These are phyloP conservation scores for Solanum appendiculatum DNA, from an alignment of 257 asterid genomes.

Conservation along the genomic window DNA sequence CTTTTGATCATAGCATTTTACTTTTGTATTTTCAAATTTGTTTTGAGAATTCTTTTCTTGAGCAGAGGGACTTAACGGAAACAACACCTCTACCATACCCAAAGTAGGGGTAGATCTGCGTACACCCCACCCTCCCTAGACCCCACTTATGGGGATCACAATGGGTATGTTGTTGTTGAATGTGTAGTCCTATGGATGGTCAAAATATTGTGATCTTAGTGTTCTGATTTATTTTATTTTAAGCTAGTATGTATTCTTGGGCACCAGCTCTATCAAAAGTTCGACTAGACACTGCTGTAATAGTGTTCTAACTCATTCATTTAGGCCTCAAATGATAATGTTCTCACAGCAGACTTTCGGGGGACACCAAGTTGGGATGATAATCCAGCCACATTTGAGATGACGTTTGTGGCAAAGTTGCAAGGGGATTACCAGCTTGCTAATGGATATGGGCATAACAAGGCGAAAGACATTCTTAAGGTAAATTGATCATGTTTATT, in stretches of 20 bases:
- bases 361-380: conserved; percentile 81
- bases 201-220: neutral
- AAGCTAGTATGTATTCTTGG: neutral
- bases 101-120: too few species aligned
- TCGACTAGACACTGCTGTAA: neutral
- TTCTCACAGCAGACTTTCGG: conserved; percentile 73
- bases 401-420: conserved; percentile 37
- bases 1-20: too few species aligned
- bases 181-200: neutral
- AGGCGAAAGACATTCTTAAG: conserved; percentile 49
- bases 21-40: too few species aligned
- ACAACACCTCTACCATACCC: too few species aligned
- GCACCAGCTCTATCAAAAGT: neutral
- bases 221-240: neutral
- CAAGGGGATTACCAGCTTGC: conserved; percentile 90
- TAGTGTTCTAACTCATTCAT: conserved; percentile 16
- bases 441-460: conserved; percentile 65
- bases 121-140: too few species aligned
- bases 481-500: conserved; percentile 13
- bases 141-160: too few species aligned
- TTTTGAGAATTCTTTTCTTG: too few species aligned
- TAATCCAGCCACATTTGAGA: conserved; percentile 68
- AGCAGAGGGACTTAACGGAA: too few species aligned
- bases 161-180: neutral
- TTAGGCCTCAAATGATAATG: conserved; percentile 63